Evolutionary conservation across 176 grass and related monocot species (phyloP).

Genomic region (Musa beccarii): DNA sequence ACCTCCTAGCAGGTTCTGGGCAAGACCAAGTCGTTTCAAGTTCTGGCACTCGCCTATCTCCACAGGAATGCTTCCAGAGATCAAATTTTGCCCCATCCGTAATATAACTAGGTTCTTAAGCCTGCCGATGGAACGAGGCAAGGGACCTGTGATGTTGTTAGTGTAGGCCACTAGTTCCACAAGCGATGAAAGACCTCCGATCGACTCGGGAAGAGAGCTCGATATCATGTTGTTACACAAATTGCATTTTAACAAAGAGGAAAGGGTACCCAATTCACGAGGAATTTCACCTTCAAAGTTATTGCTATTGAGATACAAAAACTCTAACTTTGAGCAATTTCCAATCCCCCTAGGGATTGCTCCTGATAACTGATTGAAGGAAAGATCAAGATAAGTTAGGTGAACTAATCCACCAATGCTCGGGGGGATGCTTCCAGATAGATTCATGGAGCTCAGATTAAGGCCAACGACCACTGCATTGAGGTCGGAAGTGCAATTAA

Average conservation of each 20-base stretch:
- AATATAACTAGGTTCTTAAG: conserved; percentile 66
- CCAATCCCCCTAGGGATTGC: conserved; percentile 57
- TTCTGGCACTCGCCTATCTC: conserved; percentile 76
- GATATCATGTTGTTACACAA: conserved; percentile 88
- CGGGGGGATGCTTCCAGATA: conserved; percentile 55
- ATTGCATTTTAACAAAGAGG: conserved; percentile 43
- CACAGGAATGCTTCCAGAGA: conserved; percentile 65
- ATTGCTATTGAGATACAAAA: conserved; percentile 64
- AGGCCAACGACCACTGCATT: conserved; percentile 37
- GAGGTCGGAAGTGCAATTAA: conserved; percentile 42
- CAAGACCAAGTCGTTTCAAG: conserved; percentile 68
- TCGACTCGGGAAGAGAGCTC: conserved; percentile 59
- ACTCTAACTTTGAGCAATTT: conserved; percentile 42
- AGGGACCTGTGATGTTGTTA: conserved; percentile 72
- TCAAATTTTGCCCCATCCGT: conserved; percentile 73
- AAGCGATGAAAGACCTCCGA: conserved; percentile 69
- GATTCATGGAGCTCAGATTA: conserved; percentile 57
- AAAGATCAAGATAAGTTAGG: conserved; percentile 58
- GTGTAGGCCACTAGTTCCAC: conserved; percentile 71
- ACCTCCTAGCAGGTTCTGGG: conserved; percentile 66
- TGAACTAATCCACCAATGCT: conserved; percentile 52
- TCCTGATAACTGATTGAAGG: conserved; percentile 67
- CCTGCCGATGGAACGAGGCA: conserved; percentile 63
- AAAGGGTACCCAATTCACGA: conserved; percentile 53
- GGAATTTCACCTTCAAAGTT: conserved; percentile 47